Evolutionary conservation across 495 filamentous ascomycete species (phyloP).

Genomic region (Tetracladium setigerum): DNA sequence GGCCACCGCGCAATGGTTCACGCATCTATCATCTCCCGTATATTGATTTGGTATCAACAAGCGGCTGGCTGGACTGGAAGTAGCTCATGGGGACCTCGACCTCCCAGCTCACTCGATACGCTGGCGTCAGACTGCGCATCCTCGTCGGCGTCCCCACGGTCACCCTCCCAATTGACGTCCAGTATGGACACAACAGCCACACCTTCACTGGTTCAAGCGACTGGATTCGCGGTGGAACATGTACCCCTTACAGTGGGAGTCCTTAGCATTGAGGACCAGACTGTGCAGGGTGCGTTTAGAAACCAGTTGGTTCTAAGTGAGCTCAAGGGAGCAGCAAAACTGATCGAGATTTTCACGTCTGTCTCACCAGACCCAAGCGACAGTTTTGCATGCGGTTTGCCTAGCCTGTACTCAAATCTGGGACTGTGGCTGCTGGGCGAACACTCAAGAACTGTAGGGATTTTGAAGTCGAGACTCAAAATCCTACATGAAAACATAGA

Average conservation of each 20-base stretch:
- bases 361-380: conserved; percentile 2
- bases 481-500: conserved; percentile 10
- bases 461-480: conserved; percentile 11
- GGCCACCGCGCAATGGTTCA: conserved; percentile 23
- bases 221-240: conserved; percentile 14
- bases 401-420: conserved; percentile 11
- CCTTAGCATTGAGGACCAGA: conserved; percentile 19
- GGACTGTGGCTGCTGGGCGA: conserved; percentile 16
- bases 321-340: conserved; percentile 13
- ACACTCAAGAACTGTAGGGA: conserved; percentile 11
- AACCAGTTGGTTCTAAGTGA: conserved; percentile 18
- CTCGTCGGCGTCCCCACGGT: conserved; percentile 3
- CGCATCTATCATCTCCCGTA: conserved; percentile 27
- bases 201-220: conserved; percentile 10
- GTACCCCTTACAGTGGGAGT: conserved; percentile 17
- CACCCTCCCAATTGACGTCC: conserved; percentile 6
- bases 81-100: conserved; percentile 5
- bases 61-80: conserved; percentile 18
- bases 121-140: conserved; percentile 1
- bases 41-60: conserved; percentile 29
- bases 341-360: conserved; percentile 18
- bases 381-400: conserved; percentile 5
- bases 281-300: conserved; percentile 17
- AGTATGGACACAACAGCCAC: conserved; percentile 3
- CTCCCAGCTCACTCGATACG: conserved; percentile 6